These are phyloP conservation scores for Neoboletus brunneissimus DNA, from an alignment of 768 basidiomycete genomes.

Conservation along the genomic window DNA sequence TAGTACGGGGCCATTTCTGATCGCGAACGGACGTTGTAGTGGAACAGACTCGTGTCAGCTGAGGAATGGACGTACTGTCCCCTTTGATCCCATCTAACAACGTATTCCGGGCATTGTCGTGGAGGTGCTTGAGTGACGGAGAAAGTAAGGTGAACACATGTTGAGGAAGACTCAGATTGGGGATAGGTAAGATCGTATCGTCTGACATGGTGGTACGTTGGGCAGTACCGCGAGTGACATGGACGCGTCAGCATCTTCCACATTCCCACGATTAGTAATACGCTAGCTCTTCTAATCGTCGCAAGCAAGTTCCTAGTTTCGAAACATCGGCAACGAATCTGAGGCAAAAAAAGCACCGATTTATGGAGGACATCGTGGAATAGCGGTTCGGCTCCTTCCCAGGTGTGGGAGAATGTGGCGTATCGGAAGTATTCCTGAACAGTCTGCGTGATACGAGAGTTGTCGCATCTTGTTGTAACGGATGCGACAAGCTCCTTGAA, in stretches of 20 bases:
- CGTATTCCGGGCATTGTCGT: slow-evolving; percentile 60
- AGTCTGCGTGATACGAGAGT: no score
- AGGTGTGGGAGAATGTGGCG: no score
- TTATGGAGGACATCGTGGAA: no score
- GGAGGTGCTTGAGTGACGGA: slow-evolving; percentile 56
- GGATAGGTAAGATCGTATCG: slow-evolving; percentile 80
- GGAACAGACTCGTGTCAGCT: not conserved
- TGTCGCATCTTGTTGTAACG: no score
- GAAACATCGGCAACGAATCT: no score
- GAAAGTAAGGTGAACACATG: slow-evolving; percentile 72
- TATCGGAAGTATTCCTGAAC: no score
- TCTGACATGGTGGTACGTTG: slow-evolving; percentile 61
- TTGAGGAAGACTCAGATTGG: slow-evolving; percentile 81
- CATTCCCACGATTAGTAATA: slow-evolving; percentile 12
- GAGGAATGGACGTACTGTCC: slow-evolving; percentile 48
- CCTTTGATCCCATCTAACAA: slow-evolving; percentile 71
- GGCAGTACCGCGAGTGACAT: not conserved
- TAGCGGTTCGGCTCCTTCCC: no score
- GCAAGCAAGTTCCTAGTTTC: no score
- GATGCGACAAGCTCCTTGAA: no score
- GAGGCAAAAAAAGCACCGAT: no score
- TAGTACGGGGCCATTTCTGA: slow-evolving; percentile 90
- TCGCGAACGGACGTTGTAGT: slow-evolving; percentile 1
- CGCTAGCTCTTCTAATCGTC: no score
- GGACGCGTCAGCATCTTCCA: slow-evolving; percentile 19